Percentiles rank a stretch among this genome's conserved stretches.
Conservation (phyloP, 306 rosid species). For the Luffa aegyptiaca region DNA sequence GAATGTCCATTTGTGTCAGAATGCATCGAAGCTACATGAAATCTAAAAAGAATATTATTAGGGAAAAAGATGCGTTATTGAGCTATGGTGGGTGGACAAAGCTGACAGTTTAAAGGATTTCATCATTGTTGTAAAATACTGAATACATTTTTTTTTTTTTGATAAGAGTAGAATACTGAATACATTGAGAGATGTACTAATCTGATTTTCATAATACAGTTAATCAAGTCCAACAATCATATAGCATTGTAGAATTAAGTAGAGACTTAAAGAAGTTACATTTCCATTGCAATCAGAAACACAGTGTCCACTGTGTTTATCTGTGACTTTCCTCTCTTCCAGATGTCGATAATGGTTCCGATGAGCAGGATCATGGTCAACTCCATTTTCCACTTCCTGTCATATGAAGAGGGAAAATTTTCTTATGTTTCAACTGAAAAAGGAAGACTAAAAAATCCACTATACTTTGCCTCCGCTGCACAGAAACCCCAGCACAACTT, state of each 20-base stretch:
- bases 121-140: background rate
- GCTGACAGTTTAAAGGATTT: background rate
- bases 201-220: background rate
- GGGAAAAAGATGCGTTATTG: background rate
- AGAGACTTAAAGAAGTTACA: conserved; percentile 36
- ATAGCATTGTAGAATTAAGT: background rate
- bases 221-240: background rate
- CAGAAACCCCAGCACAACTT: background rate
- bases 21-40: conserved; percentile 5
- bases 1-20: background rate
- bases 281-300: conserved; percentile 46
- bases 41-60: background rate
- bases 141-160: no score
- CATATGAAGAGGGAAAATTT: conserved; percentile 54
- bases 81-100: background rate
- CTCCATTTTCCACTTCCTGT: conserved; percentile 61
- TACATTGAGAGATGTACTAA: background rate
- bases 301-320: conserved; percentile 29
- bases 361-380: conserved; percentile 20
- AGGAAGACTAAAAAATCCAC: conserved; percentile 21
- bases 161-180: background rate
- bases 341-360: conserved; percentile 29
- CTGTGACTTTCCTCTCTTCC: conserved; percentile 26
- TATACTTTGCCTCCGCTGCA: background rate
- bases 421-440: conserved; percentile 42